These are phyloP conservation scores for Paramecium octaurelia DNA, from an alignment of 73 alveolate genomes.

Conservation along the genomic window DNA sequence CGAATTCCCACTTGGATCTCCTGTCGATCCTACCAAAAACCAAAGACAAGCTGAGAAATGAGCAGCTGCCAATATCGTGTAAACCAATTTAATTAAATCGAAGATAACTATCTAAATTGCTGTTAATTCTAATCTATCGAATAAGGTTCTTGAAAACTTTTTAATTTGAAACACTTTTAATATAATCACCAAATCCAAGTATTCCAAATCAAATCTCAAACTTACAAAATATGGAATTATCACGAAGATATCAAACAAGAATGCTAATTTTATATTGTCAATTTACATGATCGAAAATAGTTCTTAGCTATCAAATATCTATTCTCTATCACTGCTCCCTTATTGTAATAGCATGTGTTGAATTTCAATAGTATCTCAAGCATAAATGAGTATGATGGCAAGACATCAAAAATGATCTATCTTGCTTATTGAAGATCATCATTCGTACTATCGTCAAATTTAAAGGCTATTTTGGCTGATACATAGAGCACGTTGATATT, in stretches of 20 bases:
- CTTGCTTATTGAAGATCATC: neutral
- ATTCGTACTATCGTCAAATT: neutral
- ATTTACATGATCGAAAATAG: neutral
- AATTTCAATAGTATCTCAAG: conserved; percentile 8
- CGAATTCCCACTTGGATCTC: neutral
- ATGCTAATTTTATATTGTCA: neutral
- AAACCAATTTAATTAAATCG: neutral
- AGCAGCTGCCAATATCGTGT: conserved; percentile 31
- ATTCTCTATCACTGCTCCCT: conserved; percentile 31
- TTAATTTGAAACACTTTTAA: conserved; percentile 19
- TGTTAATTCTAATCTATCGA: conserved; percentile 32
- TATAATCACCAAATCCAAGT: neutral
- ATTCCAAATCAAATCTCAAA: neutral
- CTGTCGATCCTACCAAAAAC: conserved; percentile 31
- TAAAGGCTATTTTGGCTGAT: neutral
- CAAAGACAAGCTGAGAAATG: conserved; percentile 35
- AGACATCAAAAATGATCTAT: neutral
- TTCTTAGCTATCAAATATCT: conserved; percentile 29
- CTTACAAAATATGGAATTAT: conserved; percentile 36
- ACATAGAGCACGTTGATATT: conserved; percentile 16
- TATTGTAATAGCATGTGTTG: conserved; percentile 12
- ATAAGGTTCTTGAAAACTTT: neutral
- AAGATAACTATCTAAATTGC: neutral
- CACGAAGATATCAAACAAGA: neutral
- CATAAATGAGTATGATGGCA: conserved; percentile 32